Evolutionary conservation across 2,329 filamentous ascomycete species (phyloP), one percentile per base, ranked within the genome.

Genomic region (Penicillium sp.): DNA sequence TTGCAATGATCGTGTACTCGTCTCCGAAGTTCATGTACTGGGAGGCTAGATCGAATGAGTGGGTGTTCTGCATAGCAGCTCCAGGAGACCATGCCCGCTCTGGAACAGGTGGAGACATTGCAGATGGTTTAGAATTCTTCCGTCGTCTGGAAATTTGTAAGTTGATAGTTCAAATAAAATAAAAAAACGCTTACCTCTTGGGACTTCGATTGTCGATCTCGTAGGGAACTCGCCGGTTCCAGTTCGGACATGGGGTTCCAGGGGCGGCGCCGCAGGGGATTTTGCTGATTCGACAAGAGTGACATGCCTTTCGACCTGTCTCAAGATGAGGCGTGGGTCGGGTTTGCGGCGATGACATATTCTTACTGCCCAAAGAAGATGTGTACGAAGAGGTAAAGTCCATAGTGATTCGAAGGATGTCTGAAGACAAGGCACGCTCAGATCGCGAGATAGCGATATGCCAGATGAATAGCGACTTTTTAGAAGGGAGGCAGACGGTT

Each of bases 211-310:
- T 44, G 20, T 55, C 46, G 13, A 46, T 24, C 20, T 53, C 35
- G 28, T 53, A 16, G 14, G 46, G 25, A 8, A 43, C 53, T 43
- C 46, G 42, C 6, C 41, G 49, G 14, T 24, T 50, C 30, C 53
- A 55, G 20, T 55, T 55, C 13, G 44, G 50, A 20, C 53, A 55
- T 7, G 53, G 53, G 0, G 46, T 36, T 11, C 53, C 50, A 14
- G 46, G 24, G 8, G 25, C 35, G 1, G 53, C 50, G 30, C 44
- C 46, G 46, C 53, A 55, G 40, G 46, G 50, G 9, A 55, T 44
- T n/a, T 55, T 55, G 35, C 46, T 51, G 10, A 50, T 30, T 20
- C 46, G 50, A 25, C 53, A 55, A 6, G 45, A 31, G 27, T 53
- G 50, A 30, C 53, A 55, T 2, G 53, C 53, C 31, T 46, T 50